Evolutionary conservation across 495 filamentous ascomycete species (phyloP).

Genomic region (Penicillium nucicola): DNA sequence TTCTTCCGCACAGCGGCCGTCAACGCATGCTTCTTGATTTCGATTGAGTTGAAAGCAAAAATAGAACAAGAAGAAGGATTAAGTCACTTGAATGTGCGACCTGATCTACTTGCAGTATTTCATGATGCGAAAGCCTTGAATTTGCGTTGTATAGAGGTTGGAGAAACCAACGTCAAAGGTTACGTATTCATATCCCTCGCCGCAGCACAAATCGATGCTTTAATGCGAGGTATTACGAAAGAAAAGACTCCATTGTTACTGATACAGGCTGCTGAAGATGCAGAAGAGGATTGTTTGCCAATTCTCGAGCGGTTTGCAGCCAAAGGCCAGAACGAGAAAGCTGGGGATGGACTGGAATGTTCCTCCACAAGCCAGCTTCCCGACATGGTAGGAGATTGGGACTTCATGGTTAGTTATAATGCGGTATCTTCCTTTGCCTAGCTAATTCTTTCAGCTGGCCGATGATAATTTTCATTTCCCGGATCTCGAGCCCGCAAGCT

Average conservation of each 20-base stretch:
- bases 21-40: slow-evolving; percentile 42
- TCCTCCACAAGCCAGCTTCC: not conserved
- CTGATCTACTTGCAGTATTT: slow-evolving; percentile 46
- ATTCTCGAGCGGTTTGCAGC: slow-evolving; percentile 27
- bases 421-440: too few species aligned
- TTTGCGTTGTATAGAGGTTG: slow-evolving; percentile 39
- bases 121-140: slow-evolving; percentile 43
- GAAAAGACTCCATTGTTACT: slow-evolving; percentile 28
- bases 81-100: slow-evolving; percentile 37
- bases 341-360: not conserved
- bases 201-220: slow-evolving; percentile 39
- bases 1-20: slow-evolving; percentile 41
- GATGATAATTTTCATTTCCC: slow-evolving; percentile 8
- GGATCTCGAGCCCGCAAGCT: slow-evolving; percentile 9
- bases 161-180: slow-evolving; percentile 58
- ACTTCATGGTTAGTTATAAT: slow-evolving; percentile 24
- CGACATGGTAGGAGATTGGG: slow-evolving; percentile 19
- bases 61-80: slow-evolving; percentile 50
- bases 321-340: slow-evolving; percentile 7
- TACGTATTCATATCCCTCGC: slow-evolving; percentile 44
- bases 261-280: slow-evolving; percentile 38
- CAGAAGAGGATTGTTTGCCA: slow-evolving; percentile 23
- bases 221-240: slow-evolving; percentile 32
- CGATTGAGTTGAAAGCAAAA: slow-evolving; percentile 46
- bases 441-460: slow-evolving; percentile 3